These are phyloP conservation scores for Artemisia tridentata DNA, from an alignment of 129 eudicot species.

Conservation along the genomic window DNA sequence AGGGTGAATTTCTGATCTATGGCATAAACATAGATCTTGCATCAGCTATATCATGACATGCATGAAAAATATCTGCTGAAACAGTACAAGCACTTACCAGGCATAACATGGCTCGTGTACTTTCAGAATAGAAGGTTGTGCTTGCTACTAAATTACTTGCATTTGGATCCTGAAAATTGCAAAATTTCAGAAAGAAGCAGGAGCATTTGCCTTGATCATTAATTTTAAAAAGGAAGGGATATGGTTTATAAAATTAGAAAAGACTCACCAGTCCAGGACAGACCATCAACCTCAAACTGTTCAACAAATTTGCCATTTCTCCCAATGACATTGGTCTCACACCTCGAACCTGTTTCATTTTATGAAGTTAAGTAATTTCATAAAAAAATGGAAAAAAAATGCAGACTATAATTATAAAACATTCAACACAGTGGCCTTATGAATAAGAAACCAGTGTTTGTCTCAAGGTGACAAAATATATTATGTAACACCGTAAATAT, in stretches of 20 bases:
- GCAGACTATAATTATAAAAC: neutral
- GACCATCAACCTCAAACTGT: slow-evolving; percentile 59
- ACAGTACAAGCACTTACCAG: slow-evolving; percentile 50
- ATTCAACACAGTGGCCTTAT: no score
- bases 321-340: slow-evolving; percentile 83
- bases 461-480: neutral
- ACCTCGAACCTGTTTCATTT: slow-evolving; percentile 82
- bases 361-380: slow-evolving; percentile 6
- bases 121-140: slow-evolving; percentile 89
- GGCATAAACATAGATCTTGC: no score
- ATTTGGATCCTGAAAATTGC: slow-evolving; percentile 81
- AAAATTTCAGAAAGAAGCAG: slow-evolving; percentile 5
- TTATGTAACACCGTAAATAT: neutral
- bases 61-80: no score
- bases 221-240: neutral
- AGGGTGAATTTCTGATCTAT: no score
- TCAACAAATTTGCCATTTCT: slow-evolving; percentile 88
- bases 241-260: slow-evolving; percentile 8
- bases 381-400: slow-evolving; percentile 4
- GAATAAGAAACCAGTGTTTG: no score
- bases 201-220: neutral
- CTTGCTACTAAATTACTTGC: slow-evolving; percentile 89
- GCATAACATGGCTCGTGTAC: slow-evolving; percentile 88
- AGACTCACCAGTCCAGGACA: slow-evolving; percentile 90
- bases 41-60: no score